Conservation (phyloP, 345 rosid species). For the Citrus sp. region DNA sequence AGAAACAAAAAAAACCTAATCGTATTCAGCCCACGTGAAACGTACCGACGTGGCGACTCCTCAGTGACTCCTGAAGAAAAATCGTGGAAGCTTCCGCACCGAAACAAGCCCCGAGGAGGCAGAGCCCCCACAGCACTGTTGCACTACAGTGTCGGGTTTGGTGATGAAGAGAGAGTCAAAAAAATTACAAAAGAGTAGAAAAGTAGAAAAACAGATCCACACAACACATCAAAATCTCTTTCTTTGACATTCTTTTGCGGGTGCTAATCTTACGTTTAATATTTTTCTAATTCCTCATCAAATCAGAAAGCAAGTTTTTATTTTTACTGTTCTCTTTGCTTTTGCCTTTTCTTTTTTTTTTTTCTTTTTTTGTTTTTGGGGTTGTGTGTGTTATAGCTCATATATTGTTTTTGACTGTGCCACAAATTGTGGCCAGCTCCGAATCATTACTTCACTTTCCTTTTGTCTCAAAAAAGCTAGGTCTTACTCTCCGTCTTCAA, state of each 20-base stretch:
- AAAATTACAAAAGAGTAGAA: not conserved
- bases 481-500: not conserved
- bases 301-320: constrained; percentile 6
- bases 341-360: not conserved
- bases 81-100: constrained; percentile 8
- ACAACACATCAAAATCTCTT: not conserved
- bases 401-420: constrained; percentile 24
- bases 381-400: not conserved
- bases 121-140: not conserved
- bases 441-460: constrained; percentile 44
- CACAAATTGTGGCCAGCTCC: constrained; percentile 30
- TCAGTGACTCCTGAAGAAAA: not conserved
- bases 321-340: constrained; percentile 19
- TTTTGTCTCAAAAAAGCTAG: constrained; percentile 31
- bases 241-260: constrained; percentile 1
- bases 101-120: not conserved
- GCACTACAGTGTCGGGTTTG: not conserved
- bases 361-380: not conserved
- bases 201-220: constrained; percentile 21
- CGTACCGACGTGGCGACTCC: not conserved
- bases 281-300: not conserved
- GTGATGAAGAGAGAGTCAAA: constrained; percentile 10
- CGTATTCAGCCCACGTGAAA: not conserved
- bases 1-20: not conserved
- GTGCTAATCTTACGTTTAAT: not conserved